phyloP scores from a whole-genome alignment of 2,329 filamentous ascomycete genomes.

The Sporothrix humicola region DNA sequence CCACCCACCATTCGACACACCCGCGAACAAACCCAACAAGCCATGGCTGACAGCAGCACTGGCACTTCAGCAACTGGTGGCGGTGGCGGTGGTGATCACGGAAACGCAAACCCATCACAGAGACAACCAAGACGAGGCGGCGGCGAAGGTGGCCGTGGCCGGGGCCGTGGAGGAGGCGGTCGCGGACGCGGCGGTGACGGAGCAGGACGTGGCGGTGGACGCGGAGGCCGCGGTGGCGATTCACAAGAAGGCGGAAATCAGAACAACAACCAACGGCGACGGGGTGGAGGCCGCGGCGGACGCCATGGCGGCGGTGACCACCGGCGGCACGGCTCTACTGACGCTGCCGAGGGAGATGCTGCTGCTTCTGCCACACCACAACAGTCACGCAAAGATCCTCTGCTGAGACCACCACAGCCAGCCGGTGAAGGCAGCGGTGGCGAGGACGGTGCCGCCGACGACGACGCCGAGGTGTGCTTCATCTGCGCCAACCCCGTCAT shows the following conservation, averaged over 20 bases:
- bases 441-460: constrained; percentile 34
- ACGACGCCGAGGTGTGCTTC: constrained; percentile 86
- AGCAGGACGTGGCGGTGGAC: constrained; percentile 31
- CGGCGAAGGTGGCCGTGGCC: constrained; percentile 47
- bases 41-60: constrained; percentile 16
- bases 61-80: not conserved
- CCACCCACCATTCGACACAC: not conserved
- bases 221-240: constrained; percentile 16
- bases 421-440: constrained; percentile 26
- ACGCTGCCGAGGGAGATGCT: not conserved
- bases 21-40: not conserved
- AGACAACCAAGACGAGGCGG: constrained; percentile 39
- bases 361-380: not conserved
- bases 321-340: constrained; percentile 5
- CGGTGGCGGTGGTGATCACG: constrained; percentile 8
- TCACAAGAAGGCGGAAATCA: not conserved
- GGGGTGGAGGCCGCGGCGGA: not conserved
- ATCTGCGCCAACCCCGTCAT: constrained; percentile 92
- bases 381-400: constrained; percentile 26
- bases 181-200: constrained; percentile 45
- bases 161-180: constrained; percentile 37
- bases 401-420: constrained; percentile 25
- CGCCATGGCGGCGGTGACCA: constrained; percentile 12
- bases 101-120: constrained; percentile 29
- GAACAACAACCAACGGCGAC: not conserved